Evolutionary conservation across 2,329 filamentous ascomycete species (phyloP).

Genomic region (Trichoderma sp.): DNA sequence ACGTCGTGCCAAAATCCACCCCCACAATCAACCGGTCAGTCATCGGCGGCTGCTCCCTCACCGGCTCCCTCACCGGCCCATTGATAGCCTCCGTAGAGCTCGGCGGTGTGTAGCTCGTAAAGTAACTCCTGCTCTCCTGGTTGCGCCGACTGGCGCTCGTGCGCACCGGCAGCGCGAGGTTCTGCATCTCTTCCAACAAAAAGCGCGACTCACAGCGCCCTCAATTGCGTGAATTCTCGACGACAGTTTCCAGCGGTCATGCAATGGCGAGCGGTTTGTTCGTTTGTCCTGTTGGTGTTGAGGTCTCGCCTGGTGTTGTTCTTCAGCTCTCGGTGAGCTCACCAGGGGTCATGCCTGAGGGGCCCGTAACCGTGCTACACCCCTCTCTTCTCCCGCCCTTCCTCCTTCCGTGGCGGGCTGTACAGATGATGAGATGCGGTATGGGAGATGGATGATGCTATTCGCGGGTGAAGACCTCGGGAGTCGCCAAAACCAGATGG

Average conservation of each 20-base stretch:
- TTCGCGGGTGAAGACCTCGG: no score
- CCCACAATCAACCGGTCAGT: slow-evolving; percentile 71
- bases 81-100: slow-evolving; percentile 62
- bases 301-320: background rate
- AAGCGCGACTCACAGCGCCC: background rate
- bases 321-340: background rate
- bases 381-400: background rate
- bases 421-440: background rate
- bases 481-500: background rate
- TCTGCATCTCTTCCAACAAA: slow-evolving; percentile 24
- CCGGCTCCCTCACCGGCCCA: slow-evolving; percentile 56
- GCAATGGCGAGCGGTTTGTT: background rate
- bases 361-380: background rate
- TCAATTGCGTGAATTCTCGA: background rate
- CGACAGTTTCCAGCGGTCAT: background rate
- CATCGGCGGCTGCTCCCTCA: slow-evolving; percentile 48
- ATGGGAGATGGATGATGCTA: background rate
- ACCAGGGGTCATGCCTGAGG: background rate
- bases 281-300: background rate
- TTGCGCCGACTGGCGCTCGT: slow-evolving; percentile 47
- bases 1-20: slow-evolving; percentile 82
- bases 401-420: background rate
- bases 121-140: slow-evolving; percentile 55
- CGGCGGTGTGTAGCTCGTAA: slow-evolving; percentile 52
- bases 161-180: slow-evolving; percentile 51